Conservation (phyloP, 352 stramenopile species). For the Phytopythium kandeliae region DNA sequence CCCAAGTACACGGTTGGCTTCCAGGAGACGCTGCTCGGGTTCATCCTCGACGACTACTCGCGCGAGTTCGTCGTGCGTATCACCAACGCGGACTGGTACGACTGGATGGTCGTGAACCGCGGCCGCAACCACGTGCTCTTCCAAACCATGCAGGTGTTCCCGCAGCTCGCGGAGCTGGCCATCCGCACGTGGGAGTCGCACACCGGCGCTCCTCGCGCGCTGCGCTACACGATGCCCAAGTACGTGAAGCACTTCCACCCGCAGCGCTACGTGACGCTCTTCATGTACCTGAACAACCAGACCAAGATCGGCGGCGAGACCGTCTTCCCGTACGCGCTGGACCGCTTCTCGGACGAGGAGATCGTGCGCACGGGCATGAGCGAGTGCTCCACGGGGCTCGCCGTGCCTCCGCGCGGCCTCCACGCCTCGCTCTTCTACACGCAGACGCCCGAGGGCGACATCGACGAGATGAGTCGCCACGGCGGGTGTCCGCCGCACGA, state of each 20-base stretch:
- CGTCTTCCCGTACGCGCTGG: constrained; percentile 92
- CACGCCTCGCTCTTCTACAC: constrained; percentile 84
- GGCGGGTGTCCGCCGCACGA: constrained; percentile 81
- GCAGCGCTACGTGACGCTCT: constrained; percentile 96
- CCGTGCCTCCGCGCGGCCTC: constrained; percentile 59
- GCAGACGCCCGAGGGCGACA: constrained; percentile 68
- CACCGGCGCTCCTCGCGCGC: constrained; percentile 24
- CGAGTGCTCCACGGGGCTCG: constrained; percentile 73
- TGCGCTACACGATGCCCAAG: constrained; percentile 56
- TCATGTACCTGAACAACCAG: constrained; percentile 97
- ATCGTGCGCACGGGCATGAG: constrained; percentile 75
- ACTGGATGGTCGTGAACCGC: constrained; percentile 63
- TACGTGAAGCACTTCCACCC: constrained; percentile 76
- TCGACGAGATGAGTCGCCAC: constrained; percentile 75
- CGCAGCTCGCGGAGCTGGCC: constrained; percentile 45
- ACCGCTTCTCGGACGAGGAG: constrained; percentile 57
- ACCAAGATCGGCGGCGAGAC: constrained; percentile 94
- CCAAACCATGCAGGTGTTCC: constrained; percentile 54
- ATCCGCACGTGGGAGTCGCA: constrained; percentile 69
- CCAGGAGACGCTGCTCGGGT: constrained; percentile 46
- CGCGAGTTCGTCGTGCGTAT: constrained; percentile 40
- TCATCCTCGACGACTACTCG: constrained; percentile 69
- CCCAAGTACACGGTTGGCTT: constrained; percentile 65
- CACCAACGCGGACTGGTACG: constrained; percentile 67
- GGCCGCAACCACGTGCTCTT: constrained; percentile 59